Conservation (phyloP, 208 protist species). For the Trypanosoma cruzi region DNA sequence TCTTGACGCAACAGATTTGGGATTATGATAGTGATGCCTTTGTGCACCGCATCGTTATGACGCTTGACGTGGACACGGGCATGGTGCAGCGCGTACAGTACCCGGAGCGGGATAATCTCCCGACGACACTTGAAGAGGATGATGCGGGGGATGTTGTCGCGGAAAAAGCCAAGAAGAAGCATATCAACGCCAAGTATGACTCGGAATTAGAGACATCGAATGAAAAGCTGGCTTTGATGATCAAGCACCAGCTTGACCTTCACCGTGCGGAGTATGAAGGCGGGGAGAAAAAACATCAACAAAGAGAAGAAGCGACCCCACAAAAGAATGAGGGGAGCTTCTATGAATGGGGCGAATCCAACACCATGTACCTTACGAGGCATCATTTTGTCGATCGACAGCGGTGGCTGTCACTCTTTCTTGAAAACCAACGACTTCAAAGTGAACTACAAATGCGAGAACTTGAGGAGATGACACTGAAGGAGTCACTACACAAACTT, state of each 20-base stretch:
- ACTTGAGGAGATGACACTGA: constrained; percentile 9
- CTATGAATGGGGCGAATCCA: constrained; percentile 2
- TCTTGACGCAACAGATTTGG: constrained; percentile 93
- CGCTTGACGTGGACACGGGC: constrained; percentile 63
- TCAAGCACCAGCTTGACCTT: constrained; percentile 77
- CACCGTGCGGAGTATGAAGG: constrained; percentile 60
- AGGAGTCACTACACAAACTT: not conserved
- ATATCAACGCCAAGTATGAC: constrained; percentile 83
- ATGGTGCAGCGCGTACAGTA: constrained; percentile 70
- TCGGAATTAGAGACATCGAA: constrained; percentile 72
- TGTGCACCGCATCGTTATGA: constrained; percentile 82
- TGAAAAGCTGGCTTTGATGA: constrained; percentile 71
- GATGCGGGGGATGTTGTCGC: constrained; percentile 15
- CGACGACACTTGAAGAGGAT: constrained; percentile 11
- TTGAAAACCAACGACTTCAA: constrained; percentile 20
- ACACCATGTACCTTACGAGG: constrained; percentile 5
- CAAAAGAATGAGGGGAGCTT: not conserved
- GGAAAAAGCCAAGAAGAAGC: constrained; percentile 67
- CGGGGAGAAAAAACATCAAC: constrained; percentile 8
- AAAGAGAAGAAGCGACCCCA: not conserved
- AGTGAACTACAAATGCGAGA: constrained; percentile 17
- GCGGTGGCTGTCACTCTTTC: constrained; percentile 25
- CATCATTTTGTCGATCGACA: constrained; percentile 11
- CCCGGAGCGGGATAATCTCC: constrained; percentile 55
- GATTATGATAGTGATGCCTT: constrained; percentile 92